Percentiles rank a stretch among this genome's conserved stretches.
phyloP scores from a whole-genome alignment of 495 filamentous ascomycete species.

The Aspergillus haitiensis region DNA sequence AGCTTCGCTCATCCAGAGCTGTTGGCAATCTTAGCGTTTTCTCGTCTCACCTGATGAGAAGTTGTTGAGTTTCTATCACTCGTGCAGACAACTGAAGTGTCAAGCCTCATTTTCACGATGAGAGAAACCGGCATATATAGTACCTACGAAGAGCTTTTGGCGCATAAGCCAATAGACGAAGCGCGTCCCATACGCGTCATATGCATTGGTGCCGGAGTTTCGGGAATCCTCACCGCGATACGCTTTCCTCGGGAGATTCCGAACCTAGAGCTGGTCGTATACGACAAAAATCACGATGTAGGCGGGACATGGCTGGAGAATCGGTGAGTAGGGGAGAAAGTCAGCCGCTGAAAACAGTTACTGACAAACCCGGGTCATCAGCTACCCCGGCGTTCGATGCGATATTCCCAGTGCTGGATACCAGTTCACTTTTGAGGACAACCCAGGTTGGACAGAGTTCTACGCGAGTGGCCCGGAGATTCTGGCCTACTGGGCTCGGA shows the following conservation, averaged over 20 bases:
- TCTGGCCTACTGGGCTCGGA: background rate
- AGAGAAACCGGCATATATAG: too few species aligned
- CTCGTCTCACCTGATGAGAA: too few species aligned
- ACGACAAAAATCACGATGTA: conserved; percentile 71
- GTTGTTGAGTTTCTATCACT: too few species aligned
- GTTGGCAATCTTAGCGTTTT: too few species aligned
- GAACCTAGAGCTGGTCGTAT: conserved; percentile 59
- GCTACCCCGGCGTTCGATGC: conserved; percentile 58
- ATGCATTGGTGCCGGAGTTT: conserved; percentile 21
- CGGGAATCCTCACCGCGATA: conserved; percentile 12
- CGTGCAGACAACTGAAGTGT: too few species aligned
- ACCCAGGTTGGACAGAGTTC: background rate
- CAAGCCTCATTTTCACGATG: too few species aligned
- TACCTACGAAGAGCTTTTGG: too few species aligned
- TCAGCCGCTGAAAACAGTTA: background rate
- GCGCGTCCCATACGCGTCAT: conserved; percentile 15
- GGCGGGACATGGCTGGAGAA: conserved; percentile 69
- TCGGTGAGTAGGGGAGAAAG: background rate
- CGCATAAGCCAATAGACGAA: too few species aligned
- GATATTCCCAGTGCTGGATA: conserved; percentile 38
- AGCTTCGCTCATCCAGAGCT: too few species aligned
- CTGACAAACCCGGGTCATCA: conserved; percentile 3
- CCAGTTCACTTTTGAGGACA: conserved; percentile 33
- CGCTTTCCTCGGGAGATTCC: conserved; percentile 27
- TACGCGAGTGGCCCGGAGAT: background rate